A percentile compares a stretch with the other conserved stretches of the same genome.
Conservation (phyloP, 2,329 filamentous ascomycete species). For the Fusarium buharicum region DNA sequence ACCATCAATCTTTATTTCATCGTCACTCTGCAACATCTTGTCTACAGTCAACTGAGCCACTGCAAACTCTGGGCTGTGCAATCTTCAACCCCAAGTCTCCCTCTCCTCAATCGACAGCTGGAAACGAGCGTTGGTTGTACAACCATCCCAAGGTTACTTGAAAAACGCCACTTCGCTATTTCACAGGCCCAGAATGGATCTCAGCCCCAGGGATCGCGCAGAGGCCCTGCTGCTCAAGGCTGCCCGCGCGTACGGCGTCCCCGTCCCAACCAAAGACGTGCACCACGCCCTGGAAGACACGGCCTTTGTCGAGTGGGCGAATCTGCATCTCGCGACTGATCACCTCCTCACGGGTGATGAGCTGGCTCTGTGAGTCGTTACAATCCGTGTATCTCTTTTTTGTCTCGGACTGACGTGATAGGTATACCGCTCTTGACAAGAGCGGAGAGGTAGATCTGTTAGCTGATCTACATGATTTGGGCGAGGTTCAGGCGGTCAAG, state of each 20-base stretch:
- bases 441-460: slow-evolving; percentile 61
- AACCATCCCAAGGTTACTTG: slow-evolving; percentile 35
- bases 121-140: slow-evolving; percentile 34
- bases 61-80: neutral
- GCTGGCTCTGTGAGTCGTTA: slow-evolving; percentile 58
- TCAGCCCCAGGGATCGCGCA: slow-evolving; percentile 44
- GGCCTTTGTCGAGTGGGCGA: slow-evolving; percentile 60
- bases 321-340: slow-evolving; percentile 59
- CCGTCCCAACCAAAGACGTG: slow-evolving; percentile 51
- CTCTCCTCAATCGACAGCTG: slow-evolving; percentile 3
- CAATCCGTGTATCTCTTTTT: slow-evolving; percentile 14
- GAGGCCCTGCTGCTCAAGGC: slow-evolving; percentile 50
- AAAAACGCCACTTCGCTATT: slow-evolving; percentile 51
- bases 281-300: slow-evolving; percentile 52
- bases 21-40: neutral
- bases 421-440: slow-evolving; percentile 62
- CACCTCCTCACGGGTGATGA: slow-evolving; percentile 66
- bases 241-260: slow-evolving; percentile 48
- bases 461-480: slow-evolving; percentile 57
- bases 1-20: neutral
- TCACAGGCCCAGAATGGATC: slow-evolving; percentile 47
- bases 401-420: slow-evolving; percentile 45
- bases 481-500: slow-evolving; percentile 60
- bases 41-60: neutral
- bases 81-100: slow-evolving; percentile 1